Percentiles rank a stretch among this genome's conserved stretches.
These are phyloP conservation scores for Durusdinium trenchii DNA, from an alignment of 73 alveolate species.

Conservation along the genomic window DNA sequence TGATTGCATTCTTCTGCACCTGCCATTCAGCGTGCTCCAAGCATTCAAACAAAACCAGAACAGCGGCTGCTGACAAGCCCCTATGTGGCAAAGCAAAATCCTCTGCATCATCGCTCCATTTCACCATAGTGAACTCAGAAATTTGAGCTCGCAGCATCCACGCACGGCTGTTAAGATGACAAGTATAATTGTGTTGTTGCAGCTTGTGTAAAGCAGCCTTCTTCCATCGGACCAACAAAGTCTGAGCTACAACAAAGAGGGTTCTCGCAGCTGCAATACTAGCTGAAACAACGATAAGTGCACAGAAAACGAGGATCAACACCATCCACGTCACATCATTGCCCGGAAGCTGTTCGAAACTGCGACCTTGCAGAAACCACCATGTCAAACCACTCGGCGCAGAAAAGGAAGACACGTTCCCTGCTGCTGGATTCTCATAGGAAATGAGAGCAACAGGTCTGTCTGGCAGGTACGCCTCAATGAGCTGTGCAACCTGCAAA, in stretches of 20 bases:
- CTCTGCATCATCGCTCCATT: neutral
- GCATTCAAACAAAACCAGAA: neutral
- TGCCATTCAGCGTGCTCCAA: constrained; percentile 8
- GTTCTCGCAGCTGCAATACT: neutral
- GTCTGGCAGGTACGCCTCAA: neutral
- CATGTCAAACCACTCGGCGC: neutral
- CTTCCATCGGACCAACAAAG: neutral
- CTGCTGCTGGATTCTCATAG: neutral
- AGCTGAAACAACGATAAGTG: neutral
- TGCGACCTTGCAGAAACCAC: neutral
- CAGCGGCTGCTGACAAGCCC: neutral
- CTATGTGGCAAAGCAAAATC: neutral
- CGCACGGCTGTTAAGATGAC: neutral
- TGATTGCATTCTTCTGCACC: neutral
- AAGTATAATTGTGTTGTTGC: neutral
- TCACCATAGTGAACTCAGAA: neutral
- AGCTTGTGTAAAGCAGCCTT: neutral
- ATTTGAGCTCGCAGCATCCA: neutral
- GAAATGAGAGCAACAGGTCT: neutral
- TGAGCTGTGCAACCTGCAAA: neutral
- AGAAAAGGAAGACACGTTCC: neutral
- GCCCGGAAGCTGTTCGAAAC: neutral
- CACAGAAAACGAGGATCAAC: neutral
- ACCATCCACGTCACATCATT: neutral
- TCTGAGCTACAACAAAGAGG: neutral